A percentile compares a stretch with the other conserved stretches of the same genome.
These are phyloP conservation scores for Geosmithia putterillii DNA, from an alignment of 2,329 filamentous ascomycete species.

Conservation along the genomic window DNA sequence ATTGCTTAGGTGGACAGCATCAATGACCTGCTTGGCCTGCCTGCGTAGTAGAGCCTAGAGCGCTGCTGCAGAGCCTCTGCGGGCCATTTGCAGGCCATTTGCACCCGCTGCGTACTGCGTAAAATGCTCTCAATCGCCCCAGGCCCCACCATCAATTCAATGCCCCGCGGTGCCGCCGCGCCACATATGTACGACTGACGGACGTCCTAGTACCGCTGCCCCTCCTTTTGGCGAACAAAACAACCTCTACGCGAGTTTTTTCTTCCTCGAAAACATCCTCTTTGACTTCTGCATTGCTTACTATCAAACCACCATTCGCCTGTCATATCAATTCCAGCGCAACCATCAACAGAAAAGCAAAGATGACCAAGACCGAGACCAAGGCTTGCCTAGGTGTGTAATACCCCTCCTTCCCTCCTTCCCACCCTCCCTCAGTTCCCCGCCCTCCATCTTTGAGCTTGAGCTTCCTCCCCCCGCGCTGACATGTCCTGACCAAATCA, in stretches of 20 bases:
- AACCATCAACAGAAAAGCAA: not conserved
- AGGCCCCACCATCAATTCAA: not conserved
- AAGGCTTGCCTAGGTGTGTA: constrained; percentile 43
- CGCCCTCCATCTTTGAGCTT: not conserved
- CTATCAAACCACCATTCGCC: not conserved
- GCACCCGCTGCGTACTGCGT: no score
- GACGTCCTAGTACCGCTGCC: not conserved
- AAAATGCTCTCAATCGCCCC: no score
- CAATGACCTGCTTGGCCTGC: no score
- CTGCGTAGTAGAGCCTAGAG: no score
- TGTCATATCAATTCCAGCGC: not conserved
- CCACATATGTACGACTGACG: no score
- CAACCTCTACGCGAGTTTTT: not conserved
- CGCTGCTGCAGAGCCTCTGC: no score
- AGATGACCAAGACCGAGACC: constrained; percentile 32
- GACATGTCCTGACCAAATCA: not conserved
- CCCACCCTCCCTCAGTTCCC: not conserved
- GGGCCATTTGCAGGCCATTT: no score
- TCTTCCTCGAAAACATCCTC: not conserved
- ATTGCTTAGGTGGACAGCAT: no score
- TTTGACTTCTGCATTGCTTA: not conserved
- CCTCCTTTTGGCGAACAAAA: not conserved
- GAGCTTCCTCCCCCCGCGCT: not conserved
- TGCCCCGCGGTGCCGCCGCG: not conserved
- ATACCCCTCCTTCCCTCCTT: constrained; percentile 6